Conservation (phyloP, 116 monocot genomes). For the Cymodocea nodosa region DNA sequence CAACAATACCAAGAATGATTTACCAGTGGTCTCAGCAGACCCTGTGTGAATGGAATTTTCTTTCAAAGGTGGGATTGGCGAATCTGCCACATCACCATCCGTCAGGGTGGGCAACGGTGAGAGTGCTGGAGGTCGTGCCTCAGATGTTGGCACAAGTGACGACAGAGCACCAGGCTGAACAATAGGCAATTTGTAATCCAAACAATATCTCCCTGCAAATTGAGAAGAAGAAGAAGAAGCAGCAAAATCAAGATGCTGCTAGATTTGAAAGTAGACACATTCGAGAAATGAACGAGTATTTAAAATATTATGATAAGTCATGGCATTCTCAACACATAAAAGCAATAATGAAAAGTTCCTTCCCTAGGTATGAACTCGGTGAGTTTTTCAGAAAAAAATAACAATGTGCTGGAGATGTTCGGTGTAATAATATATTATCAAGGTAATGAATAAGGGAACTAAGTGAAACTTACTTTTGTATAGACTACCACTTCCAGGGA, state of each 20-base stretch:
- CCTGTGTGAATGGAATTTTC: neutral
- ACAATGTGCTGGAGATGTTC: neutral
- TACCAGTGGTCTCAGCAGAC: neutral
- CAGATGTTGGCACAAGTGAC: neutral
- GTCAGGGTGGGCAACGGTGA: neutral
- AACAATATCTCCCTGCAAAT: constrained; percentile 7
- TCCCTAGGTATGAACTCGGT: neutral
- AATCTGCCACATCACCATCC: neutral
- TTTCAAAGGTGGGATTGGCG: neutral
- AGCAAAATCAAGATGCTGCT: too few species aligned
- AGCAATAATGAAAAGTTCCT: neutral
- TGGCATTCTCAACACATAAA: neutral
- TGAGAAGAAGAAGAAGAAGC: too few species aligned
- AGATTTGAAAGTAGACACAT: too few species aligned
- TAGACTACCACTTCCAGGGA: constrained; percentile 30
- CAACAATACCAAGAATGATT: neutral
- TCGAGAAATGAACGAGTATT: too few species aligned
- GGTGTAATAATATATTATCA: neutral
- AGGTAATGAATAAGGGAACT: neutral
- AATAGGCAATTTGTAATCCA: neutral
- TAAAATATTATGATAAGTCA: neutral
- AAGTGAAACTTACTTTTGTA: constrained; percentile 45
- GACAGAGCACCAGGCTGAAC: constrained; percentile 1
- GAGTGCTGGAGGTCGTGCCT: neutral
- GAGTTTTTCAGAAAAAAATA: neutral